Evolutionary conservation across 495 filamentous ascomycete genomes (phyloP).

Genomic region (Hapsidospora chrysogenum): DNA sequence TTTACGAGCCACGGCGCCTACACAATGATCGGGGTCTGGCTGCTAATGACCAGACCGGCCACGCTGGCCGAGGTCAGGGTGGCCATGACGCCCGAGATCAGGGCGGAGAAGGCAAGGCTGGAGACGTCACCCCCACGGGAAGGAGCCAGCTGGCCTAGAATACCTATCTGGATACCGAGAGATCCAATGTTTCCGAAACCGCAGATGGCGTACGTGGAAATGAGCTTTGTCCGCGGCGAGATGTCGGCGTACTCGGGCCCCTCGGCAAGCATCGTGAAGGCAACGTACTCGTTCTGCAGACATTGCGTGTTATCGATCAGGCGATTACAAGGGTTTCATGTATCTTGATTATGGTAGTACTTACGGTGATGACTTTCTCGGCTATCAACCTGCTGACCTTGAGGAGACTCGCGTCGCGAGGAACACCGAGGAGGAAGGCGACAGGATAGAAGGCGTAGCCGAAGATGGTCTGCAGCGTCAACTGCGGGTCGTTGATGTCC

Average conservation of each 20-base stretch:
- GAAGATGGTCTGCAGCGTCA: constrained; percentile 64
- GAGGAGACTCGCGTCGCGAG: constrained; percentile 49
- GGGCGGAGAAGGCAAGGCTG: constrained; percentile 55
- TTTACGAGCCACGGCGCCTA: too few relatives aligned
- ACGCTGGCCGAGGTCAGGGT: constrained; percentile 71
- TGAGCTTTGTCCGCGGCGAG: constrained; percentile 50
- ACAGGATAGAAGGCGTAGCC: constrained; percentile 75
- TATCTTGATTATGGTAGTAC: constrained; percentile 1
- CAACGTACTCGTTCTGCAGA: constrained; percentile 43
- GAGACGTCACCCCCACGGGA: constrained; percentile 56
- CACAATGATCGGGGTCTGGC: constrained; percentile 1
- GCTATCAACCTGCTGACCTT: constrained; percentile 69
- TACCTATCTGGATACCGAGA: constrained; percentile 73
- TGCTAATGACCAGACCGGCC: constrained; percentile 35
- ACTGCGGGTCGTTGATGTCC: constrained; percentile 46
- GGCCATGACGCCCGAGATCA: constrained; percentile 60
- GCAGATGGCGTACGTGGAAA: constrained; percentile 56
- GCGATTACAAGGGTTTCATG: neutral
- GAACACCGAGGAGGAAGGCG: constrained; percentile 74
- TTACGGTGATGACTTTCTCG: constrained; percentile 52
- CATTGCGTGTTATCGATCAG: constrained; percentile 9
- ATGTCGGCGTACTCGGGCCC: constrained; percentile 33
- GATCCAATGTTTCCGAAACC: constrained; percentile 71
- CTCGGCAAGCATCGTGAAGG: constrained; percentile 37
- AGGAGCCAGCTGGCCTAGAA: constrained; percentile 66